A percentile compares a stretch with the other conserved stretches of the same genome.
These are phyloP conservation scores for Diaporthe amygdali DNA, from an alignment of 2,329 filamentous ascomycete genomes.

Conservation along the genomic window DNA sequence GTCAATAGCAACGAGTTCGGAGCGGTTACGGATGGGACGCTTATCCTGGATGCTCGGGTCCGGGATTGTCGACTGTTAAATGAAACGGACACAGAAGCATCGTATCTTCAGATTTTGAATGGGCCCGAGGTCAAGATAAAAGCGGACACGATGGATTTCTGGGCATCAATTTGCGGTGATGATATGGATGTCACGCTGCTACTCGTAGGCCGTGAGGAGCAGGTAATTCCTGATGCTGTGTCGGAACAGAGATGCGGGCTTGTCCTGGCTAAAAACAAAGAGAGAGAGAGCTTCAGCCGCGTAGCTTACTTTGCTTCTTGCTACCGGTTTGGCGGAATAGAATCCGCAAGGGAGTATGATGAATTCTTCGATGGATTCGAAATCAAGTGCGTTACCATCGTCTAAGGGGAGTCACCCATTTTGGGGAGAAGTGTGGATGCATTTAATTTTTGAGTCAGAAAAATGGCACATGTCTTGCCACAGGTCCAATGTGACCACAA, in stretches of 20 bases:
- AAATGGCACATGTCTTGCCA: too few species aligned
- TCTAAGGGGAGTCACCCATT: background rate
- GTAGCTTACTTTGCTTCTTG: background rate
- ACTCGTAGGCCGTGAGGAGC: background rate
- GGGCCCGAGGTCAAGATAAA: background rate
- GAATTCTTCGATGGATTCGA: background rate
- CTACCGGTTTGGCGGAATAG: too few species aligned
- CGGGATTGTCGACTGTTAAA: background rate
- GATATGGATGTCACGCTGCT: background rate
- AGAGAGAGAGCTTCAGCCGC: background rate
- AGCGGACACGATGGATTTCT: background rate
- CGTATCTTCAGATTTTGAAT: background rate
- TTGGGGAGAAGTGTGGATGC: background rate
- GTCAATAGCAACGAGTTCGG: background rate
- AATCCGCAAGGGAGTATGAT: background rate
- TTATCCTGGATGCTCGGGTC: background rate
- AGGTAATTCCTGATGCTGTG: too few species aligned
- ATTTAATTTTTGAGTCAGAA: too few species aligned
- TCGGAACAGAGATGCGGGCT: background rate
- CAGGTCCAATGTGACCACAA: too few species aligned
- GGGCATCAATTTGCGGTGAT: background rate
- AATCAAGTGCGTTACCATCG: background rate
- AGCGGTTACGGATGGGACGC: background rate
- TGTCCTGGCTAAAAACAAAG: background rate
- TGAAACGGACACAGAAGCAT: accelerated